phyloP scores from a whole-genome alignment of 768 basidiomycete genomes.

The Naematelia encephala region DNA sequence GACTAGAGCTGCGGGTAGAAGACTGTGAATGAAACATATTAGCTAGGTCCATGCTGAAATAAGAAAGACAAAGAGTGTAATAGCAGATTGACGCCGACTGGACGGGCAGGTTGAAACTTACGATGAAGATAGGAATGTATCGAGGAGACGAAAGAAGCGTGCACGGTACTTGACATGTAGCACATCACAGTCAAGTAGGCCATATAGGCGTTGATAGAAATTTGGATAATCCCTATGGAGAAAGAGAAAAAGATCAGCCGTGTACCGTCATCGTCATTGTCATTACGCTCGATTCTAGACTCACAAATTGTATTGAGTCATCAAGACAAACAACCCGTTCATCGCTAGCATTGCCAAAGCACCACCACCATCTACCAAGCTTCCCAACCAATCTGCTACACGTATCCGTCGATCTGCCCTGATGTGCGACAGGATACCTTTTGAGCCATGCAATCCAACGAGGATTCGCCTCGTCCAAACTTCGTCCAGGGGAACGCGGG shows the following conservation, averaged over 20 bases:
- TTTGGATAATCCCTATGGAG: conserved; percentile 94
- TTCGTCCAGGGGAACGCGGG: conserved; percentile 22
- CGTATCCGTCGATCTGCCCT: conserved; percentile 36
- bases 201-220: conserved; percentile 88
- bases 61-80: not conserved
- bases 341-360: conserved; percentile 80
- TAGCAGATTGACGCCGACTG: no score
- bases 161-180: conserved; percentile 90
- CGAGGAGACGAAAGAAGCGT: conserved; percentile 88
- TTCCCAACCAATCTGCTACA: conserved; percentile 50
- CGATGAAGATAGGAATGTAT: no score
- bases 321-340: conserved; percentile 85
- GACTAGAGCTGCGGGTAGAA: conserved; percentile 82
- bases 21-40: no score
- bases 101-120: no score
- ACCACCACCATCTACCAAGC: conserved; percentile 58
- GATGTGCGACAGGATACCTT: conserved; percentile 38
- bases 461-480: conserved; percentile 44
- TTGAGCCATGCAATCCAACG: conserved; percentile 46
- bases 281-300: conserved; percentile 48
- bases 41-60: not conserved
- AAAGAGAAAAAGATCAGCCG: no score
- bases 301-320: conserved; percentile 88
- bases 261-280: no score
- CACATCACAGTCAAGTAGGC: conserved; percentile 79